Evolutionary conservation across 1,284 basidiomycete genomes (phyloP), one percentile per base, ranked within the genome.

Genomic region (Ceratobasidium sp.): DNA sequence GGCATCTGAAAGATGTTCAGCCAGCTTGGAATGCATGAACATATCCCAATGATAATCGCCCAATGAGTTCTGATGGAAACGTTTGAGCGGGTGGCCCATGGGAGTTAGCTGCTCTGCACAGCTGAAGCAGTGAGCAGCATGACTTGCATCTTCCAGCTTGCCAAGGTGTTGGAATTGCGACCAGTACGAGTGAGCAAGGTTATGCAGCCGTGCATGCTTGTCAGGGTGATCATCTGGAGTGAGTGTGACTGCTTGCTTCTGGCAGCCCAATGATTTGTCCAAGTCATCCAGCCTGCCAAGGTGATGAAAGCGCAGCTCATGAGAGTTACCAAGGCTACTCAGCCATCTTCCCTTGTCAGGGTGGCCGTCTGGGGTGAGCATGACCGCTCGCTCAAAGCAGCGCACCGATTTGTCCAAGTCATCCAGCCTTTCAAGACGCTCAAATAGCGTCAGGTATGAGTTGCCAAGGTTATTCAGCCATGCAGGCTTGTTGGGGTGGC

Each of bases 201-300:
- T 54, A 20, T 7, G n/a, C 16, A 54, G n/a, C 16, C 16, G n/a
- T 54, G 52, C 20, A 54, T 4, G 20, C n/a, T 23, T 54, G 20
- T 54, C 20, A 7, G 52, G n/a, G 16, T n/a, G 16, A 8, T n/a
- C 52, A 23, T 54, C 52, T 20, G 8, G n/a, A 20, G 52, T 20
- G 3, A 54, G 52, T 23, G 2, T 14, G 7, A 54, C 16, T 20
- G 20, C 52, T 23, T 20, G 52, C n/a, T 54, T 8, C 52, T 3
- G 52, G n/a, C n/a, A 54, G 16, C 8, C 7, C 7, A 23, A 4
- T 14, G 52, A 54, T 54, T 54, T 54, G 4, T 54, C 52, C 52
- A 54, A n/a, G 52, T 54, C 52, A 7, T 54, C 52, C 52, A 54
- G 52, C 52, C 52, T 54, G 20, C 52, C 52, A 20, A 54, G n/a